These are phyloP conservation scores for Phytopythium vexans DNA, from an alignment of 352 stramenopile species.

Conservation along the genomic window DNA sequence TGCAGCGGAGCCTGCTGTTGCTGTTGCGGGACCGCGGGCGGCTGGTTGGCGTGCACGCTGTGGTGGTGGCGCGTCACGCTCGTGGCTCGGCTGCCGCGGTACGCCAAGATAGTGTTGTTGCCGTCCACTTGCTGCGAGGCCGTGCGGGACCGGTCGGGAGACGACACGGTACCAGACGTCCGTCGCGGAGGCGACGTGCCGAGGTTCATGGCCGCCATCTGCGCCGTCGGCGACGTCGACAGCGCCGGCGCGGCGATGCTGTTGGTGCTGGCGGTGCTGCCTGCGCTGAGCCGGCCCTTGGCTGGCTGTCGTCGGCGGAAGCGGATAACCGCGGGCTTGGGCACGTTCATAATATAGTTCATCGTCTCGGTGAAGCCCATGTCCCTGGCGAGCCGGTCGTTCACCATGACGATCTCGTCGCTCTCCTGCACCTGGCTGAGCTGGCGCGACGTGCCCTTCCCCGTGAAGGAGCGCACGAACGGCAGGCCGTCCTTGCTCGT, in stretches of 20 bases:
- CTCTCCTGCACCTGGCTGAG: conserved; percentile 64
- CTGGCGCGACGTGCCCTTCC: conserved; percentile 73
- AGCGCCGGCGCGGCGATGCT: conserved; percentile 11
- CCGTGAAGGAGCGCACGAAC: conserved; percentile 80
- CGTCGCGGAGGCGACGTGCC: conserved; percentile 8
- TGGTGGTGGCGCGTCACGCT: conserved; percentile 18
- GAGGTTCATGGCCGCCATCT: conserved; percentile 22
- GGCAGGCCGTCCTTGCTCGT: conserved; percentile 48
- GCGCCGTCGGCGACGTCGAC: conserved; percentile 13
- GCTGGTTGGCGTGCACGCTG: conserved; percentile 1
- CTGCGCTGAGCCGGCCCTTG: not conserved
- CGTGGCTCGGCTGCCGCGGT: conserved; percentile 23
- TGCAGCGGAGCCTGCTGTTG: conserved; percentile 16
- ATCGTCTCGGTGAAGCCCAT: conserved; percentile 77
- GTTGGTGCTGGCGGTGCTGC: conserved; percentile 6
- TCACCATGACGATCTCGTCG: conserved; percentile 83
- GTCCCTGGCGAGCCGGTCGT: conserved; percentile 44
- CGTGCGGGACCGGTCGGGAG: conserved; percentile 7
- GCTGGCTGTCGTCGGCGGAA: conserved; percentile 37
- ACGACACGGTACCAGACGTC: conserved; percentile 1
- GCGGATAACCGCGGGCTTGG: conserved; percentile 73
- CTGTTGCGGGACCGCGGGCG: conserved; percentile 1
- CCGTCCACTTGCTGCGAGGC: conserved; percentile 5
- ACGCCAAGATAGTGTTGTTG: conserved; percentile 18
- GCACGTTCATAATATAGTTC: conserved; percentile 84